Base-by-base conservation (phyloP, 225 moss, liverwort and hornwort species). In the Asterella californica region DNA sequence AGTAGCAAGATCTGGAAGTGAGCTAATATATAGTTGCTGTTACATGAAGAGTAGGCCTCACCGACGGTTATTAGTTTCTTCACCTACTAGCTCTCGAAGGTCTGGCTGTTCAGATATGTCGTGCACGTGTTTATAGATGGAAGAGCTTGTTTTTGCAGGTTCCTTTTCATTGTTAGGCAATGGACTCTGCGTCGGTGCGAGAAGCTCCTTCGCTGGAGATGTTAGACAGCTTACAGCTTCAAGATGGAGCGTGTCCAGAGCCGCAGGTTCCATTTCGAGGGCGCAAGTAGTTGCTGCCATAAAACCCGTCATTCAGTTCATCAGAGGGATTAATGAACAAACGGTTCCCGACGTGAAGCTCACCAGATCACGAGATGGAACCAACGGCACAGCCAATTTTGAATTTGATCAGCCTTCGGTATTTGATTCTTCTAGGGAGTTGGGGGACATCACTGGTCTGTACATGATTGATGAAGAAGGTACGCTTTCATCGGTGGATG, bases 391-490 rank as follows among this genome's bases (percentile, higher is more conserved):
- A 19, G 99, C 99, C n/a, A 91, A 80, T 53, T 99, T 99, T 71
- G 77, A 66, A n/a, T 99, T 99, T 79, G 94, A 95, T 9, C 91
- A 92, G 60, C 99, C 99, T 1, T 95, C 99, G 6, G 93, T 99
- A 54, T 99, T 99, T 74, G 99, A 99, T 73, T 90, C 92, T 0
- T 93, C 95, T 2, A 88, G 95, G 60, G 99, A 95, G 86, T 85
- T 99, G 33, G 99, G 99, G 11, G 99, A 99, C 79, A 99, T 99
- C 71, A 99, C 99, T 29, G 99, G 99, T 53, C 82, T 99, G 47
- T 99, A 95, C 83, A 88, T 99, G 99, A 68, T 93, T 64, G 99
- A 99, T 80, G 93, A 92, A 79, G 99, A 99, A 81, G 99, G 99
- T 42, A 85, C 85, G 2, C 80, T 99, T 42, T 93, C 95, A 36